Evolutionary conservation across 805 yeast genomes (phyloP), one percentile per base, ranked within the genome.

Genomic region (Sugiyamaella chiloensis): DNA sequence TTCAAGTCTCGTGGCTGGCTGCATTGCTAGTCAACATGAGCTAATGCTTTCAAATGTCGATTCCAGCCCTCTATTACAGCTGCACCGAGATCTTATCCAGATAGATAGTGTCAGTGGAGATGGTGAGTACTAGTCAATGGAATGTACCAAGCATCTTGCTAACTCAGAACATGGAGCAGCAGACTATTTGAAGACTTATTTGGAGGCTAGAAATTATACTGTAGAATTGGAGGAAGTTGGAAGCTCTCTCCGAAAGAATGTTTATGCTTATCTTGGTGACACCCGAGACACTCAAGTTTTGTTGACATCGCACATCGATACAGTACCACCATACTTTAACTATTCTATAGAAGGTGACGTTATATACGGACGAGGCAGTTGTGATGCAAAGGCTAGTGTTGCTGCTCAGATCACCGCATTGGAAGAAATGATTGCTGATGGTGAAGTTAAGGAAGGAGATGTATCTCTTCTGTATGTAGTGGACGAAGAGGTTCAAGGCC

Each of bases 311-410:
- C 89, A 83, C 57, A 75, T 82, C 30, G 89, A 83, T 57, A 83
- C 88, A 0, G 89, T 83, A 8, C 88, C 88, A 9, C 87, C 87
- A 0, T 81, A 57, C 56, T 61, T 81, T 44, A 75, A 74, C 2
- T 83, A 82, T 61, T 56, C 57, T 2, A 62, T 73, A 9, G 57
- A 60, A 23, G 81, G 78, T 2, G 69, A 74, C 40, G 32, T 24
- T 14, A 79, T 83, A 14, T 74, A 71, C 58, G 89, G 89, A 19
- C 69, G 90, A 46, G 90, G 90, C 2, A 61, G 84, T 1, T 71
- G 75, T 47, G 90, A 83, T 58, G 89, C 86, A n/a, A 83, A 83
- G 59, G 86, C 73, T 0, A 79, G 86, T 7, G 80, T 83, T 14
- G 84, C 86, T 0, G 62, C 85, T 0, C 87, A 81, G 57, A 66